Conservation (phyloP, 2,329 filamentous ascomycete species). For the Malbranchea zuffiana region DNA sequence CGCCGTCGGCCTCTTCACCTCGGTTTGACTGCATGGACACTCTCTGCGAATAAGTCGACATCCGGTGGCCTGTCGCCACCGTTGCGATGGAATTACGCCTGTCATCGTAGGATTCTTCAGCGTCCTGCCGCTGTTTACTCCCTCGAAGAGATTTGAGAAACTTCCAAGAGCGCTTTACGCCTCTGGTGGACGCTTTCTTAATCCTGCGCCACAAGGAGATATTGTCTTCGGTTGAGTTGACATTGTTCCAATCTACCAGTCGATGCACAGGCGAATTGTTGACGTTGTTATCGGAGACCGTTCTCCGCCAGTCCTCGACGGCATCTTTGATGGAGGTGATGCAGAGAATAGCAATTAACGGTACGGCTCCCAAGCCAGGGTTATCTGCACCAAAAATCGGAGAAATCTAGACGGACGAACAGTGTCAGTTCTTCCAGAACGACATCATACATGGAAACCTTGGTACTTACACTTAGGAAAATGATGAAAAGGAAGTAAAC, state of each 20-base stretch:
- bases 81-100: slow-evolving; percentile 58
- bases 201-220: slow-evolving; percentile 74
- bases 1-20: slow-evolving; percentile 41
- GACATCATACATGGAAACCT: background rate
- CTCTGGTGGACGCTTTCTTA: slow-evolving; percentile 74
- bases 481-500: slow-evolving; percentile 96
- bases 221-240: slow-evolving; percentile 81
- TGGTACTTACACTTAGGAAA: slow-evolving; percentile 80
- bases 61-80: slow-evolving; percentile 41
- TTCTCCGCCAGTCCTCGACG: slow-evolving; percentile 89
- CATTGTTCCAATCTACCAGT: slow-evolving; percentile 78
- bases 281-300: slow-evolving; percentile 78
- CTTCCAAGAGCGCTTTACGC: slow-evolving; percentile 45
- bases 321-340: slow-evolving; percentile 90
- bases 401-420: slow-evolving; percentile 57
- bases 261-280: slow-evolving; percentile 95
- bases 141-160: slow-evolving; percentile 42
- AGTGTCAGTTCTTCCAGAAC: slow-evolving; percentile 15
- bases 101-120: slow-evolving; percentile 35
- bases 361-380: slow-evolving; percentile 78
- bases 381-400: slow-evolving; percentile 89
- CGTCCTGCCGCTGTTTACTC: slow-evolving; percentile 31
- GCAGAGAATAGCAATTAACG: slow-evolving; percentile 80
- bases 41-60: slow-evolving; percentile 45
- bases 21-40: slow-evolving; percentile 43